Evolutionary conservation across 2,329 filamentous ascomycete genomes (phyloP).

Genomic region (Xylaria arbuscula): DNA sequence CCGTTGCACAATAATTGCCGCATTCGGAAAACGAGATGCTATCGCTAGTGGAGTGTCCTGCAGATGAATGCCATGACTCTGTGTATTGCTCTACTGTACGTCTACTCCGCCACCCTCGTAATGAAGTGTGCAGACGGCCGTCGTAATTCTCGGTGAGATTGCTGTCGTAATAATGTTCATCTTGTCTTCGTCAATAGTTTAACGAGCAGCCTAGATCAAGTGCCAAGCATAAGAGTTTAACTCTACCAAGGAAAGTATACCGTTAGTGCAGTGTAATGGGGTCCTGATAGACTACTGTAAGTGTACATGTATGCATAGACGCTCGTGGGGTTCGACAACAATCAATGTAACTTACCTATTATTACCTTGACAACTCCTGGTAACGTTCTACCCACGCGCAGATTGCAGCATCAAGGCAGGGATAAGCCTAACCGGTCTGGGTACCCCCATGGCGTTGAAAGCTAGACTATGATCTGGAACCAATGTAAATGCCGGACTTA

Average conservation of each 20-base stretch:
- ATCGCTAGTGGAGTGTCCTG: slow-evolving; percentile 11
- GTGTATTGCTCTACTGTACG: slow-evolving; percentile 5
- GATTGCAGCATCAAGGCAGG: background rate
- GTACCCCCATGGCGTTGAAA: background rate
- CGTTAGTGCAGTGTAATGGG: no score
- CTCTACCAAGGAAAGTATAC: background rate
- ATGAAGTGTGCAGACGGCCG: slow-evolving; percentile 12
- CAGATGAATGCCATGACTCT: slow-evolving; percentile 5
- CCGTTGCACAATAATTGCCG: slow-evolving; percentile 11
- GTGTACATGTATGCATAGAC: background rate
- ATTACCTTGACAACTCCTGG: background rate
- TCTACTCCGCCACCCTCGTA: slow-evolving; percentile 22
- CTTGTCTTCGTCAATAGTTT: slow-evolving; percentile 6
- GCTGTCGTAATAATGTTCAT: slow-evolving; percentile 31
- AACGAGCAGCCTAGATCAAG: slow-evolving; percentile 19
- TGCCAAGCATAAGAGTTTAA: slow-evolving; percentile 20
- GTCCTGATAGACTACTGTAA: background rate
- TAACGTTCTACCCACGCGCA: background rate
- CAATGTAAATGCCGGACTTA: slow-evolving; percentile 1
- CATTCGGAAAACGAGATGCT: slow-evolving; percentile 34
- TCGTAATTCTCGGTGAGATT: slow-evolving; percentile 22
- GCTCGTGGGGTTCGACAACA: background rate
- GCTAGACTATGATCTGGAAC: background rate
- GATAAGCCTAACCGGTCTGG: background rate
- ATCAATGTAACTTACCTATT: background rate